phyloP scores from a whole-genome alignment of 495 filamentous ascomycete genomes.

The Amphirosellinia nigrospora region DNA sequence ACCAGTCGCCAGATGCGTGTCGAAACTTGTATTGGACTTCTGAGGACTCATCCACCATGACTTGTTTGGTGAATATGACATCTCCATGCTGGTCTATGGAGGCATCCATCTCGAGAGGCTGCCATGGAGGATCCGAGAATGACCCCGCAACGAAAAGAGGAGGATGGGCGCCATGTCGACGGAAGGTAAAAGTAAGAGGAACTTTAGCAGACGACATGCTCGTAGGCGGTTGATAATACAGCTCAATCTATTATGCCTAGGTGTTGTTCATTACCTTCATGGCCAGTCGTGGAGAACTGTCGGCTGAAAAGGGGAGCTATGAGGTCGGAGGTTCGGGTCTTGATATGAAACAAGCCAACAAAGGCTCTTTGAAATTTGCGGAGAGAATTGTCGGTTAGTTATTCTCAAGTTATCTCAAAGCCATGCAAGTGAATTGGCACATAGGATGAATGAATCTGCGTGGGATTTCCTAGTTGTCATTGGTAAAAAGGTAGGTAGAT shows the following conservation, averaged over 20 bases:
- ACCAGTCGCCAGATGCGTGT: conserved; percentile 66
- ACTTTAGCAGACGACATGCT: conserved; percentile 48
- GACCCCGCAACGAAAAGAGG: conserved; percentile 71
- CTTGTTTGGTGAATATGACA: conserved; percentile 52
- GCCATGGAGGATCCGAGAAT: conserved; percentile 69
- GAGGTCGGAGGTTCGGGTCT: neutral
- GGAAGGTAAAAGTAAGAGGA: conserved; percentile 62
- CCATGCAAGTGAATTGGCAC: neutral
- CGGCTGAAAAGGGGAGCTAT: neutral
- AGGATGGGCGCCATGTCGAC: conserved; percentile 60
- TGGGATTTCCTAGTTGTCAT: neutral
- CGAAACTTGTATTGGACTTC: conserved; percentile 75
- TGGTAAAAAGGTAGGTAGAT: too few relatives aligned
- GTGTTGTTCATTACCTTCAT: neutral
- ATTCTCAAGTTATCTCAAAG: neutral
- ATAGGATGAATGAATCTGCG: neutral
- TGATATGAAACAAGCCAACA: neutral
- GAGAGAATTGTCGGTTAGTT: neutral
- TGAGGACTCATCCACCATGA: conserved; percentile 51
- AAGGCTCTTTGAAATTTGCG: neutral
- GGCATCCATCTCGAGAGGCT: conserved; percentile 63
- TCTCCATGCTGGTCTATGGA: conserved; percentile 49
- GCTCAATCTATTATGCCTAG: neutral
- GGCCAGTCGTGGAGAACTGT: neutral
- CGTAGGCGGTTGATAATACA: conserved; percentile 18